These are phyloP conservation scores for Trifolium pratense DNA, from an alignment of 306 rosid genomes.

Conservation along the genomic window DNA sequence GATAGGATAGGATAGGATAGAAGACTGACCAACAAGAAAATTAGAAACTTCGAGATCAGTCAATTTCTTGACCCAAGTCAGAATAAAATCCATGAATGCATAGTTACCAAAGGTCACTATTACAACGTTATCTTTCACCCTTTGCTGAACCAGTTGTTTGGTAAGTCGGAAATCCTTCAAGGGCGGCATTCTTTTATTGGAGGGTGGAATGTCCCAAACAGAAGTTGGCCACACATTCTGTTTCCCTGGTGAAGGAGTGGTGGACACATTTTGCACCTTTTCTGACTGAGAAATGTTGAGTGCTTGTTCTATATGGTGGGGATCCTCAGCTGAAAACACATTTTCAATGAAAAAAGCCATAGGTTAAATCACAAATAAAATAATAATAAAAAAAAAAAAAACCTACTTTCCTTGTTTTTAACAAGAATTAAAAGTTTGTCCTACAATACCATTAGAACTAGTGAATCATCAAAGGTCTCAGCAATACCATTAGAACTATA, in stretches of 20 bases:
- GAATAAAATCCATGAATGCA: conserved; percentile 90
- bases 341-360: conserved; percentile 30
- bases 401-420: conserved; percentile 8
- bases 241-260: conserved; percentile 40
- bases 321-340: conserved; percentile 51
- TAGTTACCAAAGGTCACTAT: conserved; percentile 91
- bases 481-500: conserved; percentile 2
- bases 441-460: conserved; percentile 18
- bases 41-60: conserved; percentile 73
- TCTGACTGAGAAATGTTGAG: conserved; percentile 50
- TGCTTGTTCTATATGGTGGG: conserved; percentile 44
- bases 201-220: conserved; percentile 68
- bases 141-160: conserved; percentile 68
- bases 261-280: conserved; percentile 35
- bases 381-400: background rate
- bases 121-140: conserved; percentile 81
- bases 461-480: background rate
- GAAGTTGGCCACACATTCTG: conserved; percentile 45
- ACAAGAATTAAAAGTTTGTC: conserved; percentile 10
- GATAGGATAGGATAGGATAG: no score
- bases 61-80: conserved; percentile 90
- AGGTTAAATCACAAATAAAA: conserved; percentile 15
- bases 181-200: conserved; percentile 64
- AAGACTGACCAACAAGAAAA: conserved; percentile 82
- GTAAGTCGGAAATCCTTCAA: conserved; percentile 65